phyloP scores from a whole-genome alignment of 2,329 filamentous ascomycete species.

The Xylariales sp. region DNA sequence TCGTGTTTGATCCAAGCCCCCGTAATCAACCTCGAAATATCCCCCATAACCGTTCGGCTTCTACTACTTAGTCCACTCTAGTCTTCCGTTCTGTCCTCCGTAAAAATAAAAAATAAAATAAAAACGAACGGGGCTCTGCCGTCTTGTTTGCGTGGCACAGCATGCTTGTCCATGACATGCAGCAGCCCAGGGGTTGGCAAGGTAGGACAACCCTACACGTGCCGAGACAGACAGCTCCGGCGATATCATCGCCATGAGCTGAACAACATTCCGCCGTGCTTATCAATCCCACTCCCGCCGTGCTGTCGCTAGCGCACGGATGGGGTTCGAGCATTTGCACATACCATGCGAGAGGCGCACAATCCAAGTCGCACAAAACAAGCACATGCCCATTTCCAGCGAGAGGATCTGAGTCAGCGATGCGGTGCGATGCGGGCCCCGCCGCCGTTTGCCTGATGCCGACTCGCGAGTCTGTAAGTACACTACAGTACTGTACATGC shows the following conservation, averaged over 20 bases:
- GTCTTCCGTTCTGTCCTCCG: no score
- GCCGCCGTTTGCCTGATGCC: background rate
- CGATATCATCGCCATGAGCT: constrained; percentile 21
- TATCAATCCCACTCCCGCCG: background rate
- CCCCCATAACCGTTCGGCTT: background rate
- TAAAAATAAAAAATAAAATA: no score
- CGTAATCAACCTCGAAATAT: constrained; percentile 7
- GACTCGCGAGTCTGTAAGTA: background rate
- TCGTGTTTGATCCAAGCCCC: constrained; percentile 13
- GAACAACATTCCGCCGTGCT: constrained; percentile 23
- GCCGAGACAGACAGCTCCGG: constrained; percentile 11
- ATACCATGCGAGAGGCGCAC: background rate
- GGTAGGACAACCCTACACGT: constrained; percentile 18
- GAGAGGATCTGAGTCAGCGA: constrained; percentile 28
- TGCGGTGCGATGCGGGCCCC: constrained; percentile 6
- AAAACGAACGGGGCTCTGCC: no score
- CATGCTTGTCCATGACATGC: constrained; percentile 19
- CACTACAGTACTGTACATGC: constrained; percentile 2
- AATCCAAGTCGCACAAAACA: constrained; percentile 13
- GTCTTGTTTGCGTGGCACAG: constrained; percentile 18
- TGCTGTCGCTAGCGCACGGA: constrained; percentile 16
- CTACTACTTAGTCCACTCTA: no score
- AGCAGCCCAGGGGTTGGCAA: constrained; percentile 6
- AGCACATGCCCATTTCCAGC: constrained; percentile 7
- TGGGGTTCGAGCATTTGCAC: constrained; percentile 20